These are phyloP conservation scores for Pythium myriotylum DNA, from an alignment of 352 stramenopile genomes.

Conservation along the genomic window DNA sequence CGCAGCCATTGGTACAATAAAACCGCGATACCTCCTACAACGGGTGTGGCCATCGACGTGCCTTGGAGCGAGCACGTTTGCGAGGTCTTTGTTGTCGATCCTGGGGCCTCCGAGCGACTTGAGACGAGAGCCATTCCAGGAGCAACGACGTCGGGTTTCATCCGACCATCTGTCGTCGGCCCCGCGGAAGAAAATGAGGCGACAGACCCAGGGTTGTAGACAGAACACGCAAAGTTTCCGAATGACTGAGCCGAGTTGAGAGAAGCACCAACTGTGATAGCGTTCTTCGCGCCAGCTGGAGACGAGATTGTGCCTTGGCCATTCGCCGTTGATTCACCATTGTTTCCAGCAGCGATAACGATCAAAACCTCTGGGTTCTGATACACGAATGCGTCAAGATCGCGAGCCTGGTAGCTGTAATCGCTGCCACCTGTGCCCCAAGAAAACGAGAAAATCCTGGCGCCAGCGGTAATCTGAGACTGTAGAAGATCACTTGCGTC, in stretches of 20 bases:
- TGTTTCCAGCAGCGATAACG: slow-evolving; percentile 91
- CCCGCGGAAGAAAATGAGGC: slow-evolving; percentile 84
- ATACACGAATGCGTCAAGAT: slow-evolving; percentile 84
- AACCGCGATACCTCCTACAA: slow-evolving; percentile 73
- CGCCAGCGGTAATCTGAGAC: slow-evolving; percentile 68
- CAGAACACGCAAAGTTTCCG: slow-evolving; percentile 41
- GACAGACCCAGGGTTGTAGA: slow-evolving; percentile 77
- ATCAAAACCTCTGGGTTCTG: slow-evolving; percentile 85
- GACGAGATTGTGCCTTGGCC: slow-evolving; percentile 74
- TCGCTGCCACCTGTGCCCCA: slow-evolving; percentile 78
- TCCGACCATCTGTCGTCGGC: slow-evolving; percentile 75
- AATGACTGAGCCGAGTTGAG: slow-evolving; percentile 65
- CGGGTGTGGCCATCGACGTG: slow-evolving; percentile 75
- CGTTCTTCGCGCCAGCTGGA: slow-evolving; percentile 82
- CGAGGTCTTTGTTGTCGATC: slow-evolving; percentile 50
- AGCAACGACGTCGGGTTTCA: slow-evolving; percentile 89
- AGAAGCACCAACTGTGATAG: slow-evolving; percentile 81
- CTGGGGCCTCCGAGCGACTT: slow-evolving; percentile 60
- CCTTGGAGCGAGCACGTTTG: slow-evolving; percentile 74
- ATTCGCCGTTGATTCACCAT: slow-evolving; percentile 62
- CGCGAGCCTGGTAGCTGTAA: slow-evolving; percentile 74
- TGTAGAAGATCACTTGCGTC: slow-evolving; percentile 61
- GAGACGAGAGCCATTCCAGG: slow-evolving; percentile 83
- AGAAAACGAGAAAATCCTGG: slow-evolving; percentile 84
- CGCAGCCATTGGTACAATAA: slow-evolving; percentile 78